Evolutionary conservation across 495 filamentous ascomycete species (phyloP).

Genomic region (Daldinia vernicosa): DNA sequence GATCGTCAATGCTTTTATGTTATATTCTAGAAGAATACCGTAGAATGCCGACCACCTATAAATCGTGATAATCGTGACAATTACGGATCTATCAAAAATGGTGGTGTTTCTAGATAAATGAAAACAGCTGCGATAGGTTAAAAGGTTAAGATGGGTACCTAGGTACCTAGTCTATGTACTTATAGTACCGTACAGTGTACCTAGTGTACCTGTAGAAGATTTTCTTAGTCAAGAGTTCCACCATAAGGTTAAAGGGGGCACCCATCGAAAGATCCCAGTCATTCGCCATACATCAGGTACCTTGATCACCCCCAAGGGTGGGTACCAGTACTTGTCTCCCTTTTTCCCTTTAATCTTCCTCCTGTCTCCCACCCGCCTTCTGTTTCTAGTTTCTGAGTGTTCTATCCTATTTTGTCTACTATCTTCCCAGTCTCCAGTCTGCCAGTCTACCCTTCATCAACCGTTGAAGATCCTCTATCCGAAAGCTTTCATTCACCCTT

Average conservation of each 20-base stretch:
- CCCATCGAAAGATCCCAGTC: constrained; percentile 32
- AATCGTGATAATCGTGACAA: not conserved
- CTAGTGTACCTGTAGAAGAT: constrained; percentile 19
- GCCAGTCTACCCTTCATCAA: constrained; percentile 11
- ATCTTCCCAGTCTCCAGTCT: not conserved
- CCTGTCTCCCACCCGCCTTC: constrained; percentile 36
- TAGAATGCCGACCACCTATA: not conserved
- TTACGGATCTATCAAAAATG: not conserved
- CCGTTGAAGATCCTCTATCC: constrained; percentile 22
- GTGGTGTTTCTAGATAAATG: not conserved
- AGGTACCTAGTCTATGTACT: not conserved
- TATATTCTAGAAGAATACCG: constrained; percentile 5
- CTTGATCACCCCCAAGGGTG: constrained; percentile 40
- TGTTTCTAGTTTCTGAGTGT: constrained; percentile 37
- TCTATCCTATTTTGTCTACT: constrained; percentile 14
- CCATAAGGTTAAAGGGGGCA: constrained; percentile 33
- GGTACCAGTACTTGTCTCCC: constrained; percentile 43
- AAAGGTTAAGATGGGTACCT: not conserved
- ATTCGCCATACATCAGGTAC: constrained; percentile 37
- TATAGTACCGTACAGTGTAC: constrained; percentile 16
- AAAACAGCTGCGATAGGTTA: not conserved
- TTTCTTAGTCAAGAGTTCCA: constrained; percentile 43
- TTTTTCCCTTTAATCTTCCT: constrained; percentile 45
- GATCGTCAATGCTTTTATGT: constrained; percentile 18
- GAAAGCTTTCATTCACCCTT: constrained; percentile 15